Evolutionary conservation across 345 rosid genomes (phyloP).

Genomic region (Ailanthus altissimus): DNA sequence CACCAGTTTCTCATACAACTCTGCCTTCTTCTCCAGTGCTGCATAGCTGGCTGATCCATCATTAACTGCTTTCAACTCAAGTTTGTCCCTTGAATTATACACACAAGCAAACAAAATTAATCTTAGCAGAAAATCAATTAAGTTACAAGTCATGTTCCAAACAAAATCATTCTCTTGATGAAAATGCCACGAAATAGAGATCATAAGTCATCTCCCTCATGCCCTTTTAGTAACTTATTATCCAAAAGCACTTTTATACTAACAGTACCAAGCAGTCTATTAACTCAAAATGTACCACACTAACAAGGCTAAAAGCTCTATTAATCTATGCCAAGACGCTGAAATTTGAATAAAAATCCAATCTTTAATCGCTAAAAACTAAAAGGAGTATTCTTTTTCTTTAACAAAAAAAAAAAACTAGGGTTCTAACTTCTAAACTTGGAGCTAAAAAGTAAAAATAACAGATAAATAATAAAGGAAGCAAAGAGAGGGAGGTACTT

Average conservation of each 20-base stretch:
- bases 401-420: neutral
- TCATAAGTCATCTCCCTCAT: neutral
- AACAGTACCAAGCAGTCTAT: no score
- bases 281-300: neutral
- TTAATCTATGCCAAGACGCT: neutral
- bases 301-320: neutral
- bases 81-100: slow-evolving; percentile 66
- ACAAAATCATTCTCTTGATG: neutral
- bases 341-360: neutral
- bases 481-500: slow-evolving; percentile 41
- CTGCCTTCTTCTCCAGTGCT: slow-evolving; percentile 89
- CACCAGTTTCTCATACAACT: slow-evolving; percentile 73
- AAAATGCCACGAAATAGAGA: neutral
- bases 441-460: neutral
- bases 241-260: no score
- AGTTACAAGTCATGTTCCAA: neutral
- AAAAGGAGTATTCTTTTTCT: neutral
- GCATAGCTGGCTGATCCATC: slow-evolving; percentile 85
- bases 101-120: slow-evolving; percentile 17
- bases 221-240: no score
- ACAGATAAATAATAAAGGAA: neutral
- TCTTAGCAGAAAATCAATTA: slow-evolving; percentile 11
- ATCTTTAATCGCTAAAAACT: neutral
- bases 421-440: neutral
- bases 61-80: slow-evolving; percentile 78